Evolutionary conservation across 306 rosid species (phyloP).

Genomic region (Trifolium subterraneum): DNA sequence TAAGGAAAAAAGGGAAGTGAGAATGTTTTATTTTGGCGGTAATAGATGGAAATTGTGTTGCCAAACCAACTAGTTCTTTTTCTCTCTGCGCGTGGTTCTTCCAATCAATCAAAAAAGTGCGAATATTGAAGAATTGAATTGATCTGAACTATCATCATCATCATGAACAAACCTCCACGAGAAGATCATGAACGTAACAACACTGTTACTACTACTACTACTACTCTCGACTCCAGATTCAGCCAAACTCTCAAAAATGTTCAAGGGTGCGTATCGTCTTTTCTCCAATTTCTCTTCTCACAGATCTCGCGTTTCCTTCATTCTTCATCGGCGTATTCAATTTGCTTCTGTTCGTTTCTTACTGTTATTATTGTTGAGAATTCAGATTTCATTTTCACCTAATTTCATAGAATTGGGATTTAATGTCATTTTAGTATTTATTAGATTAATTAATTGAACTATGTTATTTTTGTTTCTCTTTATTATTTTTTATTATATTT

Average conservation of each 20-base stretch:
- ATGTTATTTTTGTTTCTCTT: not conserved
- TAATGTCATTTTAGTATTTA: not conserved
- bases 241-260: constrained; percentile 91
- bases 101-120: not conserved
- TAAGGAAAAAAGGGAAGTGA: not conserved
- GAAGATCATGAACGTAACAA: constrained; percentile 13
- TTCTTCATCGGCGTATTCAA: not conserved
- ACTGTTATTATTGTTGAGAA: too few species aligned
- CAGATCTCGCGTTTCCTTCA: not conserved
- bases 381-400: too few species aligned
- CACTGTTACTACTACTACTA: not conserved
- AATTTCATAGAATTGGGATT: not conserved
- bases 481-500: not conserved
- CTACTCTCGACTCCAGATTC: constrained; percentile 71
- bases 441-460: not conserved
- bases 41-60: not conserved
- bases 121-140: not conserved
- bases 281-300: constrained; percentile 29
- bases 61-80: not conserved
- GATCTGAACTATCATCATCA: not conserved
- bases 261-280: constrained; percentile 65
- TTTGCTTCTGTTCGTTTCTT: too few species aligned
- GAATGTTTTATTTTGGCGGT: constrained; percentile 17
- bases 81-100: not conserved
- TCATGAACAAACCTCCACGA: constrained; percentile 25